Evolutionary conservation across 2,329 filamentous ascomycete species (phyloP).

Genomic region (Phialocephala subalpina): DNA sequence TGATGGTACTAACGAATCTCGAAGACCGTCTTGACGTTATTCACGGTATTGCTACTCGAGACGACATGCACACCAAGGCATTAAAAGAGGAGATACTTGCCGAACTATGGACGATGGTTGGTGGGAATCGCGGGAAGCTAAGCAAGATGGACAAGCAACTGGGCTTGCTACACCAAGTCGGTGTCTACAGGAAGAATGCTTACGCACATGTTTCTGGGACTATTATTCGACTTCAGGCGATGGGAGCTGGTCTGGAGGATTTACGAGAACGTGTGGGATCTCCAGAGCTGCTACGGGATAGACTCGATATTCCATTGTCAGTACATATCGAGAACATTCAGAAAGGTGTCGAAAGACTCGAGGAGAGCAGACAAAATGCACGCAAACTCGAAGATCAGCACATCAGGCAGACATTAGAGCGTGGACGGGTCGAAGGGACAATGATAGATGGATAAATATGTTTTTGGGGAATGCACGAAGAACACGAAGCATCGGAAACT

Average conservation of each 20-base stretch:
- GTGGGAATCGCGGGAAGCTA: conserved; percentile 69
- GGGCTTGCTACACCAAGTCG: conserved; percentile 69
- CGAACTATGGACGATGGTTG: conserved; percentile 77
- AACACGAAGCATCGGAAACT: no score
- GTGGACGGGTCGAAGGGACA: conserved; percentile 50
- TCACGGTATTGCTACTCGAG: conserved; percentile 71
- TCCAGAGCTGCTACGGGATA: conserved; percentile 65
- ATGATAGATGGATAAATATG: conserved; percentile 37
- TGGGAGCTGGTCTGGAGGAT: conserved; percentile 74
- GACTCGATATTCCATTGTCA: conserved; percentile 65
- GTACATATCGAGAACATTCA: conserved; percentile 82
- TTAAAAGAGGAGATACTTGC: conserved; percentile 72
- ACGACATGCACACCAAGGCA: conserved; percentile 64
- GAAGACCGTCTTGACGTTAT: conserved; percentile 76
- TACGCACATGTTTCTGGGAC: conserved; percentile 74
- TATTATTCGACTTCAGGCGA: conserved; percentile 76
- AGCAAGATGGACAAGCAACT: conserved; percentile 70
- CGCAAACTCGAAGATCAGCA: conserved; percentile 66
- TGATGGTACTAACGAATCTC: conserved; percentile 70
- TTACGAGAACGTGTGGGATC: conserved; percentile 74
- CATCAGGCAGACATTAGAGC: conserved; percentile 59
- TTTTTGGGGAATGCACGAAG: background rate
- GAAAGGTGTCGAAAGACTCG: conserved; percentile 75
- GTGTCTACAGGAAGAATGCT: conserved; percentile 69
- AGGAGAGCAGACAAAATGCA: conserved; percentile 67